Base-by-base conservation (phyloP, 2,329 filamentous ascomycete genomes). In the Nemania abortiva region DNA sequence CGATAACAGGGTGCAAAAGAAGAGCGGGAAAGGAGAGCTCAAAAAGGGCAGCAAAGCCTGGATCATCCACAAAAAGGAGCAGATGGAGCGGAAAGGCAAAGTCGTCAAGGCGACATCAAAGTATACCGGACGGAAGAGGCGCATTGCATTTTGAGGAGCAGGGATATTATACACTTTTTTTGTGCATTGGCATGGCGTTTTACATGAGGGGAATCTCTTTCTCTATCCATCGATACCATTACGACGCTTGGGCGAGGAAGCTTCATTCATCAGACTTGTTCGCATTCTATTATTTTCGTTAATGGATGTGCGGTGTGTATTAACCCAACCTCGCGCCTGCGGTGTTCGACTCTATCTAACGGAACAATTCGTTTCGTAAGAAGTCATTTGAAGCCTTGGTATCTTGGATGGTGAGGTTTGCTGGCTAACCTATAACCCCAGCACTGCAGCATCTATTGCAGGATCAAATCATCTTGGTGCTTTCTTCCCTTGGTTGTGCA, bases 81-180 rank as follows among this genome's bases (percentile, higher is more conserved):
- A 97, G 83, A 96, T 97, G 92, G 92, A 97, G 81, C 87, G 89
- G 70, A 97, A 98, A 82, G 96, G 96, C 54, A 98, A 96, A 84
- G 88, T 98, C 31, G 95, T 98, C 74, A 98, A 98, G 85, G 84
- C 90, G 1, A 94, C 88, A 65, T 97, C 93, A 60, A 98, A 97
- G 82, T 99, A 97, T 80, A 98, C 95, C 0, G 96, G 95, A 34
- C 87, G 96, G 76, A 97, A 94, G 84, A 88, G 96, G 81, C 89
- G 92, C 67, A 84, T 91, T 63, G 90, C 90, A 37, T 97, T 97
- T 79, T 97, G 74, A 68, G 64, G 62, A 53, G 31, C 37, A 18
- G 56, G 42, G 63, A 68, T 61, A 60, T 65, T 56, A 63, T 68
- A 63, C 57, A 58, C 47, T 42, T 56, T 70, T 72, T 59, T 70